phyloP scores from a whole-genome alignment of 257 asterid species.

The Gentiana straminea region DNA sequence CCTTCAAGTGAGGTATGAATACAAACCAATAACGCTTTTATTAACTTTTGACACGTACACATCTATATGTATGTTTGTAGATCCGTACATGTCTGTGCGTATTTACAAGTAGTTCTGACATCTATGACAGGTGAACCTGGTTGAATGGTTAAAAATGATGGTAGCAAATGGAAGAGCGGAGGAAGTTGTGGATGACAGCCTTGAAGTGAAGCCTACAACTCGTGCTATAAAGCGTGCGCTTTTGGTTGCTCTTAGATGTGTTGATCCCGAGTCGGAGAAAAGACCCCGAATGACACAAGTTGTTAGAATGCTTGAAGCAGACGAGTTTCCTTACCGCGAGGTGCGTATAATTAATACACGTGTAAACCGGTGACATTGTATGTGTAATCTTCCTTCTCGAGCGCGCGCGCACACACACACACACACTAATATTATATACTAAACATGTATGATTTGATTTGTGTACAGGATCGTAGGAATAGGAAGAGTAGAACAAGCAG shows the following conservation, averaged over 20 bases:
- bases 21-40: neutral
- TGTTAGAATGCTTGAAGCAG: constrained; percentile 77
- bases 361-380: neutral
- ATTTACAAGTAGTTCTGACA: neutral
- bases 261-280: constrained; percentile 64
- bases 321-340: constrained; percentile 70
- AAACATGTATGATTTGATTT: neutral
- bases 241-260: constrained; percentile 64
- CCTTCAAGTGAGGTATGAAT: constrained; percentile 51
- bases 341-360: constrained; percentile 25
- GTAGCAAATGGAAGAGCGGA: constrained; percentile 52
- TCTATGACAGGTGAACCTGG: constrained; percentile 55
- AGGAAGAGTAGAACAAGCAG: neutral
- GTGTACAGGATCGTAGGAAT: neutral
- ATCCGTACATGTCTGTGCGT: neutral
- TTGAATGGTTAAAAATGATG: constrained; percentile 91
- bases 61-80: neutral
- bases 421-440: neutral
- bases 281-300: constrained; percentile 88
- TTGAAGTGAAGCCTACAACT: constrained; percentile 52
- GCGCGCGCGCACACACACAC: no score
- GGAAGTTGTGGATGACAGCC: constrained; percentile 64
- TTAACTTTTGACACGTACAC: neutral
- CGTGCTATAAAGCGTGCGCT: constrained; percentile 64
- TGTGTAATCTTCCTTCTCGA: neutral